Evolutionary conservation across 495 filamentous ascomycete species (phyloP).

Genomic region (Penicillium atrosanguineum): DNA sequence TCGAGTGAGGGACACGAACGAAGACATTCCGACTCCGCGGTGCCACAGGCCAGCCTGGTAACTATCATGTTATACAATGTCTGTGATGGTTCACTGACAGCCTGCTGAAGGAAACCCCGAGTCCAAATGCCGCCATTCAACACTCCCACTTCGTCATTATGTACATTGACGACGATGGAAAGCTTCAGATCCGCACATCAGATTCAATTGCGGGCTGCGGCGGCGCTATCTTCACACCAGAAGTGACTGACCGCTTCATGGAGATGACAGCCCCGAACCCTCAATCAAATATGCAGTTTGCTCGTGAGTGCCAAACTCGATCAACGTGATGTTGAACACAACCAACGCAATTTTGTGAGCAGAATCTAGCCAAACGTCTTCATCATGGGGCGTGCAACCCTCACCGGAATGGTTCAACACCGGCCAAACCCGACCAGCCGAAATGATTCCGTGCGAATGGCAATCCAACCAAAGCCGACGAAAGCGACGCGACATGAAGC

Average conservation of each 20-base stretch:
- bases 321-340: not conserved
- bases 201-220: slow-evolving; percentile 36
- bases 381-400: slow-evolving; percentile 20
- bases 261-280: slow-evolving; percentile 24
- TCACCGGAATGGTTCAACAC: slow-evolving; percentile 22
- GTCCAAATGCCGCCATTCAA: slow-evolving; percentile 18
- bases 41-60: slow-evolving; percentile 20
- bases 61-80: not conserved
- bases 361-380: slow-evolving; percentile 15
- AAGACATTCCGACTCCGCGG: slow-evolving; percentile 22
- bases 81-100: not conserved
- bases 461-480: slow-evolving; percentile 31
- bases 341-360: not conserved
- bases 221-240: slow-evolving; percentile 38
- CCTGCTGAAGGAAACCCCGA: slow-evolving; percentile 11
- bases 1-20: slow-evolving; percentile 19
- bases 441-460: slow-evolving; percentile 41
- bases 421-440: slow-evolving; percentile 13
- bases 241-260: slow-evolving; percentile 38
- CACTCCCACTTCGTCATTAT: slow-evolving; percentile 42
- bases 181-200: slow-evolving; percentile 33
- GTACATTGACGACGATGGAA: slow-evolving; percentile 39
- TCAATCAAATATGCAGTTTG: slow-evolving; percentile 18
- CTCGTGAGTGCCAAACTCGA: slow-evolving; percentile 14
- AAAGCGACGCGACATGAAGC: slow-evolving; percentile 27